Evolutionary conservation across 148 eudicot species (phyloP).

Genomic region (Arbutus unedo): DNA sequence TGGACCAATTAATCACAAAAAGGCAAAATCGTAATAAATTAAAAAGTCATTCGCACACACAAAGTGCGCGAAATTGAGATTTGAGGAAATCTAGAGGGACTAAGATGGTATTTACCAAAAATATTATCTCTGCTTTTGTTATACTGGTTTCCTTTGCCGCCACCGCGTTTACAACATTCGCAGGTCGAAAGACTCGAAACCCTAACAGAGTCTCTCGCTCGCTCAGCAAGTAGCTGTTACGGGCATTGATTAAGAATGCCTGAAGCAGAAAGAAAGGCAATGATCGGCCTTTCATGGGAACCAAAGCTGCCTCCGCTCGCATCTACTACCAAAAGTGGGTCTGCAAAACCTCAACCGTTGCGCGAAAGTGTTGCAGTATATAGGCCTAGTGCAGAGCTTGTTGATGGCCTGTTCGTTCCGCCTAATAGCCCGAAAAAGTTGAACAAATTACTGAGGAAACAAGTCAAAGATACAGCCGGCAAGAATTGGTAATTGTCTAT

Average conservation of each 20-base stretch:
- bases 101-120: no score
- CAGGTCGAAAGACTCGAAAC: background rate
- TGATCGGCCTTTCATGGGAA: constrained; percentile 74
- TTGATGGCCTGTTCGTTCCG: constrained; percentile 80
- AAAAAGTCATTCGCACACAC: no score
- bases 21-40: no score
- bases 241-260: constrained; percentile 25
- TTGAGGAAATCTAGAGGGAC: no score
- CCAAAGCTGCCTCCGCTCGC: constrained; percentile 52
- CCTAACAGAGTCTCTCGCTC: background rate
- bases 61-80: no score
- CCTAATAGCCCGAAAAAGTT: constrained; percentile 73
- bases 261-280: constrained; percentile 31
- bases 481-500: constrained; percentile 51
- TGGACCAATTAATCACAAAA: no score
- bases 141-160: no score
- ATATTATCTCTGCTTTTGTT: no score
- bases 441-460: constrained; percentile 59
- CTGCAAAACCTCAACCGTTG: constrained; percentile 9
- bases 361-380: constrained; percentile 23
- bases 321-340: constrained; percentile 7
- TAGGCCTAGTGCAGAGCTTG: constrained; percentile 58
- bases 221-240: background rate
- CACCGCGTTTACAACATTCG: no score
- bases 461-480: constrained; percentile 78